A percentile compares a stretch with the other conserved stretches of the same genome.
phyloP scores from a whole-genome alignment of 495 filamentous ascomycete genomes.

The Peziza echinospora region DNA sequence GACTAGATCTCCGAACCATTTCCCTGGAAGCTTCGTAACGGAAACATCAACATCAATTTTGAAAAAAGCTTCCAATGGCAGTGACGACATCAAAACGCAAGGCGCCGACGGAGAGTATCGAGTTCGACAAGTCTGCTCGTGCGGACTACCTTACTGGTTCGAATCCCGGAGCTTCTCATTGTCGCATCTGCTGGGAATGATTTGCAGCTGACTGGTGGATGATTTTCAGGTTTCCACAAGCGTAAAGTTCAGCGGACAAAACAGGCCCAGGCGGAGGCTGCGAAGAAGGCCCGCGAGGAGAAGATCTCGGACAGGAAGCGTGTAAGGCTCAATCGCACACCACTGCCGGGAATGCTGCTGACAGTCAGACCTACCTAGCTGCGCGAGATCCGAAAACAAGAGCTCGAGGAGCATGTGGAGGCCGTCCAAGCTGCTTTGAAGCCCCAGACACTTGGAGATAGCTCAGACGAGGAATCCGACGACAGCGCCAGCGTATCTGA shows the following conservation, averaged over 20 bases:
- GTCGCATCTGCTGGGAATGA: background rate
- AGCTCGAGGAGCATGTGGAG: constrained; percentile 57
- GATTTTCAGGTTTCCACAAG: constrained; percentile 62
- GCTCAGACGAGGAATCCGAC: constrained; percentile 34
- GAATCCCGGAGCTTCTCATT: background rate
- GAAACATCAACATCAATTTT: too few species aligned
- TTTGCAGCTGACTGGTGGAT: too few species aligned
- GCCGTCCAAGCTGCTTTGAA: constrained; percentile 41
- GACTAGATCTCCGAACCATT: too few species aligned
- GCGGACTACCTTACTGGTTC: constrained; percentile 65
- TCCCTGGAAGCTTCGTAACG: too few species aligned
- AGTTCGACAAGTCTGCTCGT: constrained; percentile 55
- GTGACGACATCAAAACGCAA: too few species aligned
- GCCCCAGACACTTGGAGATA: background rate
- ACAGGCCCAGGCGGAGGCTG: constrained; percentile 56
- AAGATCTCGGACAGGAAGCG: constrained; percentile 47
- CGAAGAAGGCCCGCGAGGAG: constrained; percentile 49
- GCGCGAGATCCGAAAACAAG: constrained; percentile 53
- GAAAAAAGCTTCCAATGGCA: too few species aligned
- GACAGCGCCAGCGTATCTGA: constrained; percentile 43
- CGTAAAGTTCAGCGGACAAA: constrained; percentile 68
- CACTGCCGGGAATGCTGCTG: background rate
- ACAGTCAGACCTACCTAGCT: constrained; percentile 32
- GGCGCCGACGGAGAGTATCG: constrained; percentile 32
- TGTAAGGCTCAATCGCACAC: constrained; percentile 26